Percentiles rank a stretch among this genome's conserved stretches.
These are phyloP conservation scores for Rhodamnia rubescens DNA, from an alignment of 345 rosid genomes.

Conservation along the genomic window DNA sequence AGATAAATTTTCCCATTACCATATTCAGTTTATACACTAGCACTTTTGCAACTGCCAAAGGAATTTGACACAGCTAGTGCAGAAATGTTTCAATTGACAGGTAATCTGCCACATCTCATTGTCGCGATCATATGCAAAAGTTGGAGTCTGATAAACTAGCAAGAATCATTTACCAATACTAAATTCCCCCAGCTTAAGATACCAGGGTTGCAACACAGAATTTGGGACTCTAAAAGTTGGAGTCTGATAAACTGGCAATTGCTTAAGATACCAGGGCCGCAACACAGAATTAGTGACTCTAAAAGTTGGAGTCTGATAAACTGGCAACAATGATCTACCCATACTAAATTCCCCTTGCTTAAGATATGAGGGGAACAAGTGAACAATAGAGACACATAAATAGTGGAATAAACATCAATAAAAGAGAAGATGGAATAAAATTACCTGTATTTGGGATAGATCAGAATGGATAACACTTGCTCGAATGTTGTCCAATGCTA, in stretches of 20 bases:
- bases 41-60: neutral
- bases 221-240: neutral
- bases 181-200: neutral
- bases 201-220: neutral
- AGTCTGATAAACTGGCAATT: neutral
- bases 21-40: neutral
- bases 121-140: neutral
- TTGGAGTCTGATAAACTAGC: neutral
- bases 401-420: neutral
- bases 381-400: neutral
- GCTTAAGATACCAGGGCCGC: neutral
- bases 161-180: neutral
- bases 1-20: neutral
- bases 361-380: neutral
- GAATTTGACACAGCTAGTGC: neutral
- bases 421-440: neutral
- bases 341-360: neutral
- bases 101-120: neutral
- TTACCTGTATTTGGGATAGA: slow-evolving; percentile 66
- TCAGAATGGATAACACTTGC: slow-evolving; percentile 78
- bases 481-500: slow-evolving; percentile 65
- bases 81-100: neutral
- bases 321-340: neutral
- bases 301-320: neutral
- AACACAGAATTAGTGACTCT: neutral